Conservation (phyloP, 805 yeast species). For the Soucietia sequanensis region DNA sequence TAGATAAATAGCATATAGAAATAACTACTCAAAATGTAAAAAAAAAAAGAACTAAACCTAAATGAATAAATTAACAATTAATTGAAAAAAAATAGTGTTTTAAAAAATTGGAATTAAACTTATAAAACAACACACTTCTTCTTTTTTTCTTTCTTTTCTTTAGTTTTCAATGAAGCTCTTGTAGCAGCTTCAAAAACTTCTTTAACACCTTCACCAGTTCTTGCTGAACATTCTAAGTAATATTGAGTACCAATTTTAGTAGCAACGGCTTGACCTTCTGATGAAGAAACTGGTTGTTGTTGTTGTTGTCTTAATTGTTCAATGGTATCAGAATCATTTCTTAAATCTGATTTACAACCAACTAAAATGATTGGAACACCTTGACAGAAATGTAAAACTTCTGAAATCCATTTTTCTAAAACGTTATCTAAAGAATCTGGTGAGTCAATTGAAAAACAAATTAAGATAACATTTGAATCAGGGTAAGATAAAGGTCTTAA, state of each 20-base stretch:
- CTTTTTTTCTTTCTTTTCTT: slow-evolving; percentile 58
- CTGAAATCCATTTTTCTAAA: slow-evolving; percentile 94
- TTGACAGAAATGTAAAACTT: slow-evolving; percentile 90
- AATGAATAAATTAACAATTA: not conserved
- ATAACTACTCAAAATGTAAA: no score
- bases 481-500: slow-evolving; percentile 89
- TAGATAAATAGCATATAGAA: no score
- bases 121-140: slow-evolving; percentile 73
- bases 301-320: slow-evolving; percentile 72
- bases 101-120: slow-evolving; percentile 11
- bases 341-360: slow-evolving; percentile 88
- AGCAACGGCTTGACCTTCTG: slow-evolving; percentile 86
- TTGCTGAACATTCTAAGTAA: slow-evolving; percentile 91
- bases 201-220: slow-evolving; percentile 86
- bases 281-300: slow-evolving; percentile 75
- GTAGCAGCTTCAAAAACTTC: slow-evolving; percentile 93
- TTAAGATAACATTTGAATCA: slow-evolving; percentile 86
- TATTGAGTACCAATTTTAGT: slow-evolving; percentile 84
- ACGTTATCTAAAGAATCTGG: slow-evolving; percentile 93
- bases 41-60: not conserved
- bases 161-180: slow-evolving; percentile 78
- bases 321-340: slow-evolving; percentile 76
- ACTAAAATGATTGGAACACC: slow-evolving; percentile 91
- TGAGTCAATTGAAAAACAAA: slow-evolving; percentile 86
- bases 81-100: not conserved